Base-by-base conservation (phyloP, 2,329 filamentous ascomycete species). In the Lachnellula willkommii region DNA sequence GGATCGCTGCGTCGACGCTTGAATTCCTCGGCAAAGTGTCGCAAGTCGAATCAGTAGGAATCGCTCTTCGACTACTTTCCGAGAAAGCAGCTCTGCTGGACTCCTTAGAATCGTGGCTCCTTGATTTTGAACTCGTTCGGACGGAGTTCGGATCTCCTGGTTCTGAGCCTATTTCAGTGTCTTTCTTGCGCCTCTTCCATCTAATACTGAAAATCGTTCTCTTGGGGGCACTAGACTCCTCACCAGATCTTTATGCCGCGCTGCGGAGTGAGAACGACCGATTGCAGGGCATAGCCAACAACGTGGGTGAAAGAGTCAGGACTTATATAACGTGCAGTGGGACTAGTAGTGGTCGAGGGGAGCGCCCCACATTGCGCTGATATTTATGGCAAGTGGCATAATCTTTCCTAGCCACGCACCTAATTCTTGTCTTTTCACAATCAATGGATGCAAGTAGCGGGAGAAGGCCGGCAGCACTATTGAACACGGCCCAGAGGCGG, bases 171-270 rank as follows among this genome's bases (percentile, higher is more conserved):
- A 53, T 74, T 24, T 67, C 70, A 35, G 57, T 71, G 15, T 65
- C 56, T 54, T 74, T 75, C 53, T 32, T 73, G 58, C 71, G 67
- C 7, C 56, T 70, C 28, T 72, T 74, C 15, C 65, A 71, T 62
- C 60, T 56, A 26, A 66, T 70, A 54, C 52, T 75, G 14, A 71
- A 65, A 58, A 62, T 73, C 15, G 52, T 73, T 58, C 60, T 75
- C 11, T 42, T 73, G 20, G 70, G 71, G 4, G 56, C 63, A 52
- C 48, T 74, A 11, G 63, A 71, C 39, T 66, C 58, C 45, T 68
- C 68, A 28, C 54, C 65, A 52, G 64, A 67, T 54, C 37, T 65
- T 47, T 5, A 63, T 65, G 54, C 53, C 9, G 40, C 65, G 55
- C 58, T 74, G 32, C 66, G n/a, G 52, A 62, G 50, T 14, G 70